These are phyloP conservation scores for Coelastrella sp. DNA, from an alignment of 139 green algal genomes.

Conservation along the genomic window DNA sequence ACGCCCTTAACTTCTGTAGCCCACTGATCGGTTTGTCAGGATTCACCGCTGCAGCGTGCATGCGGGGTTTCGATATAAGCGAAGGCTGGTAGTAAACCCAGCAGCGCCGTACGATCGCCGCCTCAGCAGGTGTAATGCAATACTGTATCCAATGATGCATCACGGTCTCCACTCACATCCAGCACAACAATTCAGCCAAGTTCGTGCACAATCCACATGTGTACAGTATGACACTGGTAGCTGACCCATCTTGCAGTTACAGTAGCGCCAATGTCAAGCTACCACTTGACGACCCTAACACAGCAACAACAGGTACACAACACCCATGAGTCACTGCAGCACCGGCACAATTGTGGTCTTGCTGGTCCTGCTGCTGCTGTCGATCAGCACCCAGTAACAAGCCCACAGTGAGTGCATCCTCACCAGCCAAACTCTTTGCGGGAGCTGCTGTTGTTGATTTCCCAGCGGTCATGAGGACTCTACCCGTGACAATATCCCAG, in stretches of 20 bases:
- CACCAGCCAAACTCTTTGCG: neutral
- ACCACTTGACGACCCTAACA: neutral
- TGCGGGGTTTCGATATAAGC: too few relatives aligned
- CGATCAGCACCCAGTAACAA: neutral
- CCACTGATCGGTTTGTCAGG: too few relatives aligned
- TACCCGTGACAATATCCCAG: conserved; percentile 15
- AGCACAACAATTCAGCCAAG: too few relatives aligned
- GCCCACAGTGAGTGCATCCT: neutral
- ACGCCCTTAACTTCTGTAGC: too few relatives aligned
- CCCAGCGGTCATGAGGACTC: neutral
- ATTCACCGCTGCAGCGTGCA: too few relatives aligned
- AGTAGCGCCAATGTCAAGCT: neutral
- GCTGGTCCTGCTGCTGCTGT: conserved; percentile 10
- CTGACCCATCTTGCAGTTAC: neutral
- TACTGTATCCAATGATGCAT: too few relatives aligned
- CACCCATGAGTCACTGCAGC: neutral
- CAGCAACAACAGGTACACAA: neutral
- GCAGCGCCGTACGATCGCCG: too few relatives aligned
- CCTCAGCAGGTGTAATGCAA: too few relatives aligned
- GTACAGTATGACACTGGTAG: neutral
- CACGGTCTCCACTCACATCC: too few relatives aligned
- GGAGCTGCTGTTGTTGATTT: neutral
- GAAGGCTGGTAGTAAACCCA: too few relatives aligned
- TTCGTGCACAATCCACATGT: too few relatives aligned
- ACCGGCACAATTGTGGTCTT: too few relatives aligned